phyloP scores from a whole-genome alignment of 2,329 filamentous ascomycete species.

The Calonectria naviculata region DNA sequence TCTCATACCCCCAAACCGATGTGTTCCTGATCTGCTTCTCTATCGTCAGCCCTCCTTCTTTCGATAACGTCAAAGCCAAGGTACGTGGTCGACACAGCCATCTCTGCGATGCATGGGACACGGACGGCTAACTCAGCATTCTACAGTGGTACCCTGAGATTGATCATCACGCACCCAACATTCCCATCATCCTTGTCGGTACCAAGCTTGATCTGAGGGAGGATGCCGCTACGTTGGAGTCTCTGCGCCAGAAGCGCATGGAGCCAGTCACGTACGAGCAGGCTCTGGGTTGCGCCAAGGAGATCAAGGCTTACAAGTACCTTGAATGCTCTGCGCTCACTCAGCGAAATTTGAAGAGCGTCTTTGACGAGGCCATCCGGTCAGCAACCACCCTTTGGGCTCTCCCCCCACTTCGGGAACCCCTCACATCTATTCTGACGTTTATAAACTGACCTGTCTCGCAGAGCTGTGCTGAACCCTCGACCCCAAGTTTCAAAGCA shows the following conservation, averaged over 20 bases:
- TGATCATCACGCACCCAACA: slow-evolving; percentile 93
- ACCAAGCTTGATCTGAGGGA: slow-evolving; percentile 97
- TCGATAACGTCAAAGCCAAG: slow-evolving; percentile 99
- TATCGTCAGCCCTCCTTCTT: slow-evolving; percentile 96
- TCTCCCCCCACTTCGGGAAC: not conserved
- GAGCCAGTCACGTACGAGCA: slow-evolving; percentile 96
- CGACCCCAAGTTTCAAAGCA: slow-evolving; percentile 66
- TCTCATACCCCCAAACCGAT: slow-evolving; percentile 98
- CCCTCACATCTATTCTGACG: not conserved
- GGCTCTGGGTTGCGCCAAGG: slow-evolving; percentile 87
- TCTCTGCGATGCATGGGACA: not conserved
- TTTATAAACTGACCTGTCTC: slow-evolving; percentile 39
- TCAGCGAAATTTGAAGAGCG: slow-evolving; percentile 96
- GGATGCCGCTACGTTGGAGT: slow-evolving; percentile 83
- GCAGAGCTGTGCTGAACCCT: slow-evolving; percentile 78
- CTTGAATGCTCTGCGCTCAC: slow-evolving; percentile 97
- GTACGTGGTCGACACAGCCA: slow-evolving; percentile 63
- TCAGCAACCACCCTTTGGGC: slow-evolving; percentile 60
- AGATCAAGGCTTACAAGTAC: slow-evolving; percentile 97
- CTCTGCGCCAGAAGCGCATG: slow-evolving; percentile 92
- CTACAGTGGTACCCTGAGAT: slow-evolving; percentile 95
- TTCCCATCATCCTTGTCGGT: slow-evolving; percentile 96
- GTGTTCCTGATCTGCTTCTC: slow-evolving; percentile 99
- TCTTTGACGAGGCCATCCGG: slow-evolving; percentile 99
- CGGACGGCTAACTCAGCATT: not conserved